phyloP scores from a whole-genome alignment of 169 alveolate species.

The Plasmodium reichenowi region DNA sequence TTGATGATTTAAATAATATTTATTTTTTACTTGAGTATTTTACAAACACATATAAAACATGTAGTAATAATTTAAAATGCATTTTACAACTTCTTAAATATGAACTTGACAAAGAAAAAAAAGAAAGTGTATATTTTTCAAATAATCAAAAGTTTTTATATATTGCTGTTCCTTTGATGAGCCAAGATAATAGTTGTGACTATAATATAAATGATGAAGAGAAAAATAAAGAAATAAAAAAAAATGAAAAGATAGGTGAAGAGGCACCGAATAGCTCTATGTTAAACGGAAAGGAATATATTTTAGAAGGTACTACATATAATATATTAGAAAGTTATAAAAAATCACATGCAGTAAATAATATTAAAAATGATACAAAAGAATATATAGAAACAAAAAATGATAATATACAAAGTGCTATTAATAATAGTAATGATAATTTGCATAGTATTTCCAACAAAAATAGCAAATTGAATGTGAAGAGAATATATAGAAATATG shows the following conservation, averaged over 20 bases:
- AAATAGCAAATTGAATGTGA: background rate
- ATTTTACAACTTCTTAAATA: conserved; percentile 57
- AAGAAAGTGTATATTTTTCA: conserved; percentile 37
- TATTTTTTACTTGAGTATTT: conserved; percentile 20
- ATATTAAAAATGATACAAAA: background rate
- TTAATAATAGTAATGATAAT: background rate
- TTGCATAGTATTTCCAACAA: background rate
- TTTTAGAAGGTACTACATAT: background rate
- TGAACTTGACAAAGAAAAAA: conserved; percentile 56
- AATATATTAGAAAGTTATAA: background rate
- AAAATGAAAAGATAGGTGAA: conserved; percentile 23
- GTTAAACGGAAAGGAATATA: conserved; percentile 4
- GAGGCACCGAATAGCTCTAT: background rate
- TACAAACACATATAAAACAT: conserved; percentile 16
- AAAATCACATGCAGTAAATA: background rate
- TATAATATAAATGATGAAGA: background rate
- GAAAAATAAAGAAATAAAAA: too few species aligned
- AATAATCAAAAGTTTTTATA: conserved; percentile 32
- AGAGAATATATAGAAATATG: background rate
- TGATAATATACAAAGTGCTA: background rate
- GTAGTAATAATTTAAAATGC: conserved; percentile 60
- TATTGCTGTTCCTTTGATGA: conserved; percentile 27
- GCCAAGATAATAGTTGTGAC: background rate
- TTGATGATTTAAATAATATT: conserved; percentile 47
- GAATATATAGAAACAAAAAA: background rate